Base-by-base conservation (phyloP, 805 yeast species). In the Debaryomyces hansenii region DNA sequence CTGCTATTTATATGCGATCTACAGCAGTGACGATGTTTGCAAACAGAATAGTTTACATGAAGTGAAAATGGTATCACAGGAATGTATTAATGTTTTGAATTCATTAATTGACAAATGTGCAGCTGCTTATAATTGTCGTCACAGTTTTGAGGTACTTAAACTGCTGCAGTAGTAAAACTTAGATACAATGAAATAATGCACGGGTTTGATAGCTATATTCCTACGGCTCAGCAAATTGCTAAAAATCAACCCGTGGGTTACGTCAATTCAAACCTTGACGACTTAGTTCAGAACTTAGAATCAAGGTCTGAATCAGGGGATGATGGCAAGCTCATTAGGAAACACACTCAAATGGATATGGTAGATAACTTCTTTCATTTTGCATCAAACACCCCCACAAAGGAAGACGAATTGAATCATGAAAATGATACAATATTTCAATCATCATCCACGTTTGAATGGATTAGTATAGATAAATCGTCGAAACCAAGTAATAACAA, bases 1-100 rank as follows among this genome's bases (percentile, higher is more conserved):
- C 21, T 85, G 96, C 1, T 90, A 82, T 55, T 69, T 90, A 37
- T 90, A 87, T 60, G 79, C 90, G 0, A 73, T 89, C 11, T 90
- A 87, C 61, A 85, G 85, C 60, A 80, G 87, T 32, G 73, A 73
- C n/a, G 77, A 74, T 40, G 80, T 78, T 2, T 63, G 85, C 18
- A 59, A 64, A 5, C 66, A 67, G 5, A 74, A 81, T 15, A 61
- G 76, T 1, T 53, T 80, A 16, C 70, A 72, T 18, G 80, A 63
- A 16, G 71, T 72, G 33, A 67, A 67, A 47, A 76, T 52, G 40
- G 72, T 84, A 29, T 81, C 86, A 20, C 72, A 70, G 21, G 75
- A 77, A 37, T 82, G 87, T 41, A 70, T 82, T 42, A 70, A 72
- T 11, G 85, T 87, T 3, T 65, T 89, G 45, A 72, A 75, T 18